Percentiles rank a stretch among this genome's conserved stretches.
Conservation (phyloP, 352 stramenopile genomes). For the Discostella stelligera region DNA sequence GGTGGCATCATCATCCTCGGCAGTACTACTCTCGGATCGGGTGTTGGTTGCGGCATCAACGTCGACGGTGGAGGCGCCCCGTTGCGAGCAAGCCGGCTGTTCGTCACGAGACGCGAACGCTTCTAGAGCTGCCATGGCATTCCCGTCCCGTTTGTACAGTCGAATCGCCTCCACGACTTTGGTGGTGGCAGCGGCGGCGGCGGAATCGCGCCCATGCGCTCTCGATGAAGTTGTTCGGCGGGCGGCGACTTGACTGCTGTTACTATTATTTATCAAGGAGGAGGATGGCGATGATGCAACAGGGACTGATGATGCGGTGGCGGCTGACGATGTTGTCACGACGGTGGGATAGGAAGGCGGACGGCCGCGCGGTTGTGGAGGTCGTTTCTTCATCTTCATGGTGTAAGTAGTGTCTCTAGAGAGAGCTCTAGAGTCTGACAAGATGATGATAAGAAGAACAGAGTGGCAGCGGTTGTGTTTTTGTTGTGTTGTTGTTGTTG, state of each 20-base stretch:
- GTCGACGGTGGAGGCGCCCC: too few species aligned
- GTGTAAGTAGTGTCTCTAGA: too few species aligned
- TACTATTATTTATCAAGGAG: neutral
- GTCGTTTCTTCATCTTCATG: conserved; percentile 3
- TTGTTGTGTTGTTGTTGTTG: too few species aligned
- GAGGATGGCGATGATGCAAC: neutral
- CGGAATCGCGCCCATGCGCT: too few species aligned
- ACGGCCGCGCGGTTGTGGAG: conserved; percentile 1
- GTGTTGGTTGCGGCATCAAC: too few species aligned
- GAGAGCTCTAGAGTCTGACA: too few species aligned
- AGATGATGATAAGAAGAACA: too few species aligned
- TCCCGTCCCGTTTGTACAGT: conserved; percentile 7
- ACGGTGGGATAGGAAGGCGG: conserved; percentile 17
- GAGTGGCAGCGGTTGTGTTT: too few species aligned
- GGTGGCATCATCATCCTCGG: too few species aligned
- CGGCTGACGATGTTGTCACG: neutral
- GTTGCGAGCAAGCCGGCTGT: neutral
- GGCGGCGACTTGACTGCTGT: too few species aligned
- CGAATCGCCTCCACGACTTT: neutral
- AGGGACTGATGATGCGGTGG: neutral
- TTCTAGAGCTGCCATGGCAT: neutral
- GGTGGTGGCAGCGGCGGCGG: too few species aligned
- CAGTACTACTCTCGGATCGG: neutral
- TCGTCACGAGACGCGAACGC: neutral
- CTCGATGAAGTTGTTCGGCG: too few species aligned